These are phyloP conservation scores for Phycomyces nitens DNA, from an alignment of 192 early-diverging fungal species.

Conservation along the genomic window DNA sequence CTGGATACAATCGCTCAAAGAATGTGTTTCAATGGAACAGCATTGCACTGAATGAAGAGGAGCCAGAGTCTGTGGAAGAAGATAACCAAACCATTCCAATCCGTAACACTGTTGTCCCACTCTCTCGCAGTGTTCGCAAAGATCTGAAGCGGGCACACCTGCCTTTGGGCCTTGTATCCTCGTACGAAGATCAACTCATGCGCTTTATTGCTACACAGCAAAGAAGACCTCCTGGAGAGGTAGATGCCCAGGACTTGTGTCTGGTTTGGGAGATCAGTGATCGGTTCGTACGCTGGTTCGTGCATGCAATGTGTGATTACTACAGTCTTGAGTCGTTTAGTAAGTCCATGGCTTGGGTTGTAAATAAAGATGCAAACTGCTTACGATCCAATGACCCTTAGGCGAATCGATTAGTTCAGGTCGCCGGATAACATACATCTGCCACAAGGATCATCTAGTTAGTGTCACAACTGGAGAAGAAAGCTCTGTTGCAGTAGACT, in stretches of 20 bases:
- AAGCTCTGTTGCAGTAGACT: not conserved
- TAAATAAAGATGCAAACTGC: not conserved
- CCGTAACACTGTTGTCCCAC: slow-evolving; percentile 15
- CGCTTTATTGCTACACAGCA: slow-evolving; percentile 37
- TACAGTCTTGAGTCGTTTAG: slow-evolving; percentile 47
- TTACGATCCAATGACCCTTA: no score
- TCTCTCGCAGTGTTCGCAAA: slow-evolving; percentile 38
- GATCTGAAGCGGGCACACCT: slow-evolving; percentile 49
- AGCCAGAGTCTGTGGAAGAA: slow-evolving; percentile 1
- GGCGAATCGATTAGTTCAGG: not conserved
- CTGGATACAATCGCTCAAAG: slow-evolving; percentile 36
- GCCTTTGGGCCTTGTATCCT: slow-evolving; percentile 43
- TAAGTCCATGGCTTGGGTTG: slow-evolving; percentile 27
- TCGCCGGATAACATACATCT: not conserved
- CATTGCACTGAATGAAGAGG: not conserved
- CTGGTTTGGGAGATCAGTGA: slow-evolving; percentile 46
- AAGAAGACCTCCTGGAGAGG: not conserved
- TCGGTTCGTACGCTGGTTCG: slow-evolving; percentile 47
- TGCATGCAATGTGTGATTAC: slow-evolving; percentile 45
- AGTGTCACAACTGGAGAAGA: not conserved
- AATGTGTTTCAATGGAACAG: not conserved
- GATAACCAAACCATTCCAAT: not conserved
- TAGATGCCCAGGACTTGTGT: slow-evolving; percentile 13
- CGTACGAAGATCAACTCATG: slow-evolving; percentile 44
- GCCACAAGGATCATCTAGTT: not conserved